A percentile compares a stretch with the other conserved stretches of the same genome.
Evolutionary conservation across 2,329 filamentous ascomycete species (phyloP).

Genomic region (Neonectria sp.): DNA sequence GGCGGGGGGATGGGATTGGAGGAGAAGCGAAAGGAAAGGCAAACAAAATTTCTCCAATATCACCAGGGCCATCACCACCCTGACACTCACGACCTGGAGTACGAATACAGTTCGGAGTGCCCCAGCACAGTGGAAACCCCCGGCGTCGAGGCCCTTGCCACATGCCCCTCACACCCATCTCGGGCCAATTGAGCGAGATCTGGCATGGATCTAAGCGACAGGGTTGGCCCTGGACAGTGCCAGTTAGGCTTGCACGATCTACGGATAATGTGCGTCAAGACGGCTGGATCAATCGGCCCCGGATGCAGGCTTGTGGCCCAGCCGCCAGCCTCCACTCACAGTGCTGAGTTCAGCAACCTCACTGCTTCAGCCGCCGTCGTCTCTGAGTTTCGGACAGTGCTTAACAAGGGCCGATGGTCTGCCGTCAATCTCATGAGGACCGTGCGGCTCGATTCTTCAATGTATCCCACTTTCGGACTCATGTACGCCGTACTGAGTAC

Average conservation of each 20-base stretch:
- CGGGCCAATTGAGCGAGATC: slow-evolving; percentile 40
- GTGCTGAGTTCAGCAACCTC: slow-evolving; percentile 17
- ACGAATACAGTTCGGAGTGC: slow-evolving; percentile 19
- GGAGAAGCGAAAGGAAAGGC: slow-evolving; percentile 7
- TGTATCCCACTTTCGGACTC: slow-evolving; percentile 4
- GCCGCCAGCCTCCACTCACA: slow-evolving; percentile 6
- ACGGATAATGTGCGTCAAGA: slow-evolving; percentile 35
- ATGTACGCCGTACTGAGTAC: slow-evolving; percentile 14
- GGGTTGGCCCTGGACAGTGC: slow-evolving; percentile 42
- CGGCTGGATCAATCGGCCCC: slow-evolving; percentile 35
- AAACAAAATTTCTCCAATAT: slow-evolving; percentile 15
- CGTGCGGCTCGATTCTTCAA: slow-evolving; percentile 25
- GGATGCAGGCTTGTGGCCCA: slow-evolving; percentile 9
- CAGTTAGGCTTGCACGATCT: slow-evolving; percentile 43
- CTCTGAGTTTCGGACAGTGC: not conserved
- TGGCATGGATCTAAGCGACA: slow-evolving; percentile 40
- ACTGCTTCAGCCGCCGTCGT: slow-evolving; percentile 21
- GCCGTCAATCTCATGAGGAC: slow-evolving; percentile 23
- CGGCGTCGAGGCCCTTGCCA: slow-evolving; percentile 20
- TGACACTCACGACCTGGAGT: not conserved
- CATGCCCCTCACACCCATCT: slow-evolving; percentile 31
- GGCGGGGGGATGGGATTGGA: not conserved
- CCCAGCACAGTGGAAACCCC: slow-evolving; percentile 42
- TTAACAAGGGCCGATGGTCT: not conserved
- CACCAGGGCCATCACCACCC: slow-evolving; percentile 3